Percentiles rank a stretch among this genome's conserved stretches.
Evolutionary conservation across 805 yeast species (phyloP).

Genomic region (Spathaspora hagerdaliae): DNA sequence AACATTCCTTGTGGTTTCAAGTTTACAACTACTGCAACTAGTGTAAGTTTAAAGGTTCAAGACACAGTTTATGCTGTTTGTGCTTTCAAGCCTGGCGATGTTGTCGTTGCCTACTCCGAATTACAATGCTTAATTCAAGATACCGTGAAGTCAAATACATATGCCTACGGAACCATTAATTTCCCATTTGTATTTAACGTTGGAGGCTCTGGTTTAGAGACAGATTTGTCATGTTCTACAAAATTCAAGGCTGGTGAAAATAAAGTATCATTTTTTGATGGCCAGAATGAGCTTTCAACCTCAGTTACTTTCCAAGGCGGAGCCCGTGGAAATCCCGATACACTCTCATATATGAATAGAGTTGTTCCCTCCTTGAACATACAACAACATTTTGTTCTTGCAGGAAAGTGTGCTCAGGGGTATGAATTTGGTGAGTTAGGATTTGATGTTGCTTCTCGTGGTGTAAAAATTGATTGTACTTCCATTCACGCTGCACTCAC

Average conservation of each 20-base stretch:
- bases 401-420: conserved; percentile 17
- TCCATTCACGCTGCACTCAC: conserved; percentile 16
- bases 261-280: conserved; percentile 14
- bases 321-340: conserved; percentile 3
- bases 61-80: conserved; percentile 19
- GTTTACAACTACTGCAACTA: conserved; percentile 12
- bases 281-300: conserved; percentile 10
- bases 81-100: conserved; percentile 14
- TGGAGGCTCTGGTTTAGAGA: too few relatives aligned
- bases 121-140: conserved; percentile 16
- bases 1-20: conserved; percentile 24
- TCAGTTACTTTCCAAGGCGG: conserved; percentile 7
- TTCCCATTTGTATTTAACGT: conserved; percentile 21
- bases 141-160: conserved; percentile 8
- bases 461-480: conserved; percentile 17
- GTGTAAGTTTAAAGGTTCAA: conserved; percentile 11
- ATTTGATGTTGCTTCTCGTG: conserved; percentile 4
- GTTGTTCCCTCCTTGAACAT: conserved; percentile 11
- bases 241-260: conserved; percentile 17
- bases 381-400: conserved; percentile 9
- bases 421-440: conserved; percentile 20
- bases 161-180: conserved; percentile 14
- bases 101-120: conserved; percentile 12
- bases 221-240: conserved; percentile 16
- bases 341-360: conserved; percentile 1